phyloP scores from a whole-genome alignment of 371 early-diverging fungal species.

The Capillidium heterosporum region DNA sequence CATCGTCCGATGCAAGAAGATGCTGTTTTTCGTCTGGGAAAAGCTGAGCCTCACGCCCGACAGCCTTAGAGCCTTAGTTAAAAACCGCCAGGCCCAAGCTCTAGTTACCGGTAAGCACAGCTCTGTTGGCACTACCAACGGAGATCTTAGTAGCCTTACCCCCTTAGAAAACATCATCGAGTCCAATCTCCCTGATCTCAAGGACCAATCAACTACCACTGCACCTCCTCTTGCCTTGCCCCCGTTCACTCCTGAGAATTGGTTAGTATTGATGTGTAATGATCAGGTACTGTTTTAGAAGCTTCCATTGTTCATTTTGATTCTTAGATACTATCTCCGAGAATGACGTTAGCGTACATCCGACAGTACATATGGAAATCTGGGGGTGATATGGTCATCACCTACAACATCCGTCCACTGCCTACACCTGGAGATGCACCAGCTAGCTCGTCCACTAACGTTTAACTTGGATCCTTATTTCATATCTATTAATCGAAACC shows the following conservation, averaged over 20 bases:
- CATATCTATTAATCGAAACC: too few relatives aligned
- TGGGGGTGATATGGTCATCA: constrained; percentile 32
- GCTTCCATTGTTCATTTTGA: too few relatives aligned
- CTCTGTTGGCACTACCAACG: not conserved
- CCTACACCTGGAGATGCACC: not conserved
- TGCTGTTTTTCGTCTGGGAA: not conserved
- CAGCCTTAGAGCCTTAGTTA: not conserved
- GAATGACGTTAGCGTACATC: constrained; percentile 66
- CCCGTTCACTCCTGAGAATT: constrained; percentile 8
- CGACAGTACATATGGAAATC: constrained; percentile 68
- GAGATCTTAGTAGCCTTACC: not conserved
- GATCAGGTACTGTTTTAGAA: constrained; percentile 25
- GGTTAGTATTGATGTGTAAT: constrained; percentile 46
- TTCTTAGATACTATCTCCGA: constrained; percentile 14
- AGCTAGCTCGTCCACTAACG: not conserved
- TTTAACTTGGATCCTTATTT: too few relatives aligned
- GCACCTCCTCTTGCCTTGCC: not conserved
- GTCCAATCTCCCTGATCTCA: too few relatives aligned
- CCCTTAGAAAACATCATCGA: constrained; percentile 1
- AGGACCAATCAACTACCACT: not conserved
- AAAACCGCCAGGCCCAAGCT: not conserved
- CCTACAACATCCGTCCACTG: not conserved
- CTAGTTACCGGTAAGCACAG: not conserved
- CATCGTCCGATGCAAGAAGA: not conserved
- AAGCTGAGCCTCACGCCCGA: constrained; percentile 21